Conservation (phyloP, 441 rosid species). For the Iberis amara region DNA sequence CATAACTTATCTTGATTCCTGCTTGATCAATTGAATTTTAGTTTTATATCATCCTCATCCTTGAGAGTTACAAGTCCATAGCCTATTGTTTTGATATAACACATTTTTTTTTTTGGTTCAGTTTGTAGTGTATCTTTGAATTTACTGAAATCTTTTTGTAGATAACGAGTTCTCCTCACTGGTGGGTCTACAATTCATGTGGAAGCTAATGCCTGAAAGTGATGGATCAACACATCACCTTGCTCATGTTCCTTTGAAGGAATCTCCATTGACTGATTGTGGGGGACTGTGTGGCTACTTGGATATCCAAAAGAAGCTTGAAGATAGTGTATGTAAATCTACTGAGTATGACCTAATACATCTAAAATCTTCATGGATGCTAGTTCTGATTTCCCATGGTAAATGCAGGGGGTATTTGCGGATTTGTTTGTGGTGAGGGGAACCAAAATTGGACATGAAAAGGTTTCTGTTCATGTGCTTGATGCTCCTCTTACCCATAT, state of each 20-base stretch:
- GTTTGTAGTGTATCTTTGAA: conserved; percentile 16
- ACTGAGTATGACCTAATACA: conserved; percentile 21
- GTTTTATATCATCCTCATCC: not conserved
- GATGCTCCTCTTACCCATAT: conserved; percentile 63
- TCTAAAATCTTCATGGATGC: conserved; percentile 18
- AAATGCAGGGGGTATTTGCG: conserved; percentile 78
- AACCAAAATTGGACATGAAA: conserved; percentile 77
- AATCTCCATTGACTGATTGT: conserved; percentile 89
- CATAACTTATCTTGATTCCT: not conserved
- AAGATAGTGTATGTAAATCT: conserved; percentile 61
- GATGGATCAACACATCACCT: conserved; percentile 67
- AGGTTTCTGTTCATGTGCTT: conserved; percentile 70
- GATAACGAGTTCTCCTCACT: conserved; percentile 89
- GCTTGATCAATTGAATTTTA: not conserved
- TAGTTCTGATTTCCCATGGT: conserved; percentile 10
- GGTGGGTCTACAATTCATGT: conserved; percentile 88
- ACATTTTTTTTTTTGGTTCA: not conserved
- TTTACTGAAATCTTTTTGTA: conserved; percentile 36
- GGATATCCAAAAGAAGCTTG: conserved; percentile 74
- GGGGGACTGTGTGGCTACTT: conserved; percentile 90
- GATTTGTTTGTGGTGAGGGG: conserved; percentile 90
- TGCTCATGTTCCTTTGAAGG: conserved; percentile 85
- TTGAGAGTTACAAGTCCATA: not conserved
- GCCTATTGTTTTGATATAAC: conserved; percentile 7
- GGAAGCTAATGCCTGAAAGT: conserved; percentile 67